These are phyloP conservation scores for Apocynum venetum DNA, from an alignment of 257 asterid species.

Conservation along the genomic window DNA sequence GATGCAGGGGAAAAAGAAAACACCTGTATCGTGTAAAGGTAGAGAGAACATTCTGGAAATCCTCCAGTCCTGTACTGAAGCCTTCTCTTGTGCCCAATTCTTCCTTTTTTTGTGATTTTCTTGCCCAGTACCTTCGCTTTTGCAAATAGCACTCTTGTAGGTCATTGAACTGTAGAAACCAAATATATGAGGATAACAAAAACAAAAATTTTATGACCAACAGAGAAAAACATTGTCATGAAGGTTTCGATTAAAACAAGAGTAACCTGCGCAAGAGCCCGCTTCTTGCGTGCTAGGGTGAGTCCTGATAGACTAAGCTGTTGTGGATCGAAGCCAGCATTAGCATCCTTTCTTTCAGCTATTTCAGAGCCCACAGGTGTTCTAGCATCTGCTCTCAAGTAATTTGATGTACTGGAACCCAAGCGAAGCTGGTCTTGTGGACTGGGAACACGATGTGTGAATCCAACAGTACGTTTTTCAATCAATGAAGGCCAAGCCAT, in stretches of 20 bases:
- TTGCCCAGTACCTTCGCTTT: constrained; percentile 55
- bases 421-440: constrained; percentile 40
- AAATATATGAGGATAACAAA: not conserved
- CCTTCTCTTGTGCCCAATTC: constrained; percentile 47
- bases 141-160: constrained; percentile 85
- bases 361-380: constrained; percentile 45
- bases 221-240: not conserved
- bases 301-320: constrained; percentile 56
- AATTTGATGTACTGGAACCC: constrained; percentile 35
- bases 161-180: constrained; percentile 56
- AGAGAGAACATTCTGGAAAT: constrained; percentile 60
- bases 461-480: constrained; percentile 41
- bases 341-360: constrained; percentile 38
- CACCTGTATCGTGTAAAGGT: constrained; percentile 78
- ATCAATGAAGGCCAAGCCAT: constrained; percentile 40
- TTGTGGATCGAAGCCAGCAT: constrained; percentile 54
- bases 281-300: constrained; percentile 58
- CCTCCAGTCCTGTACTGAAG: constrained; percentile 63
- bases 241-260: not conserved
- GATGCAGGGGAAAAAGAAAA: not conserved
- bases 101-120: constrained; percentile 39
- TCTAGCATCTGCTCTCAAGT: constrained; percentile 46
- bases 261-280: constrained; percentile 80
- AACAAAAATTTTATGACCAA: not conserved
- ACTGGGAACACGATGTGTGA: constrained; percentile 30